Percentiles rank a stretch among this genome's conserved stretches.
phyloP scores from a whole-genome alignment of 768 basidiomycete genomes.

The Pleurotus citrinopileatus region DNA sequence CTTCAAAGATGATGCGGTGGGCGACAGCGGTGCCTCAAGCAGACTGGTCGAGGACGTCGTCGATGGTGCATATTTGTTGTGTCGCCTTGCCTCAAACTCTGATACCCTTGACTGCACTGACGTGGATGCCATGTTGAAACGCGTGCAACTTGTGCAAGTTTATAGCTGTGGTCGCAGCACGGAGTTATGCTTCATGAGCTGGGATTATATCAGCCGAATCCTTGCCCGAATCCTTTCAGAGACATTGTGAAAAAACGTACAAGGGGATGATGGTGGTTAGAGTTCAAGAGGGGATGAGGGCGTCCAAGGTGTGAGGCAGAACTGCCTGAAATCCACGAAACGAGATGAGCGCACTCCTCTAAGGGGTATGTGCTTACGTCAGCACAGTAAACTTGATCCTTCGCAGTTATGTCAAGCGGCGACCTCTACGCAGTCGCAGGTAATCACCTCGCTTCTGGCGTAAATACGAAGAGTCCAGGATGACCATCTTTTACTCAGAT shows the following conservation, averaged over 20 bases:
- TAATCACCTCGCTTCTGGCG: constrained; percentile 18
- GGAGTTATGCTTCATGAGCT: neutral
- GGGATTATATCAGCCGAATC: neutral
- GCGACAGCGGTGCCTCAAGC: constrained; percentile 51
- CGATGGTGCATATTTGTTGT: constrained; percentile 14
- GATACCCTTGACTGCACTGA: constrained; percentile 57
- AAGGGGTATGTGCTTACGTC: too few relatives aligned
- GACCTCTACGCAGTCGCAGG: constrained; percentile 82
- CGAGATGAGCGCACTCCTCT: too few relatives aligned
- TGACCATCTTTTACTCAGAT: constrained; percentile 41
- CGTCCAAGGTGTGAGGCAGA: too few relatives aligned
- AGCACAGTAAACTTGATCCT: too few relatives aligned
- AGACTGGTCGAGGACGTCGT: constrained; percentile 22
- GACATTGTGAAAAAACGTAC: too few relatives aligned
- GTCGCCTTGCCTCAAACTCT: constrained; percentile 52
- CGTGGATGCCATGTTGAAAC: constrained; percentile 45
- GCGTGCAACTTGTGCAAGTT: too few relatives aligned
- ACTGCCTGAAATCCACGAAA: too few relatives aligned
- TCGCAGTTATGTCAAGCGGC: constrained; percentile 2
- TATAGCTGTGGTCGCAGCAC: neutral
- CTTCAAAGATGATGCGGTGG: constrained; percentile 37
- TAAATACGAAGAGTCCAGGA: neutral
- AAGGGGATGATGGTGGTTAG: too few relatives aligned
- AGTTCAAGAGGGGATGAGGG: too few relatives aligned
- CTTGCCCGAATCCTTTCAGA: too few relatives aligned